Evolutionary conservation across 179 eudicot genomes (phyloP).

Genomic region (Spinacia oleracea): DNA sequence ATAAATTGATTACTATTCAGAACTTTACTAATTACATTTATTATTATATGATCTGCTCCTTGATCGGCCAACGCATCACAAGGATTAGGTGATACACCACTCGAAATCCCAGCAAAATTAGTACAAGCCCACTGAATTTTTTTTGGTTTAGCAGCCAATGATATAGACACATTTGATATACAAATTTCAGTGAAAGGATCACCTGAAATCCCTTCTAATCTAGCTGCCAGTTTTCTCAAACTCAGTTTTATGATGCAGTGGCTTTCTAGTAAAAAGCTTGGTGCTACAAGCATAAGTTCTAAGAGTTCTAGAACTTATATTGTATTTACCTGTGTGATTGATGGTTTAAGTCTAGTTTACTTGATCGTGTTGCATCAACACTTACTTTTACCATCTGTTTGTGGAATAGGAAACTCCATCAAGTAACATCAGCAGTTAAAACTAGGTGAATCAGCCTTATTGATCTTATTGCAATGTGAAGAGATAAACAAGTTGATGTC

Average conservation of each 20-base stretch:
- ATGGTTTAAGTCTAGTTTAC: too few relatives aligned
- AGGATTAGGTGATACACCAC: constrained; percentile 60
- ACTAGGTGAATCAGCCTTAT: constrained; percentile 82
- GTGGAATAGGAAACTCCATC: too few relatives aligned
- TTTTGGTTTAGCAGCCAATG: constrained; percentile 48
- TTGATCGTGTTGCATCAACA: too few relatives aligned
- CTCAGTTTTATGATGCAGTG: constrained; percentile 51
- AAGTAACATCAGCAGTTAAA: too few relatives aligned
- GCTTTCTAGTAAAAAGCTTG: constrained; percentile 79
- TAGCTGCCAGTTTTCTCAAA: constrained; percentile 48
- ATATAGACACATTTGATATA: constrained; percentile 69
- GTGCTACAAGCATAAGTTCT: too few relatives aligned
- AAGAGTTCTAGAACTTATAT: too few relatives aligned
- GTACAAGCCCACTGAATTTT: constrained; percentile 74
- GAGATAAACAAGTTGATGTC: constrained; percentile 54
- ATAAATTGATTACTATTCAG: too few relatives aligned
- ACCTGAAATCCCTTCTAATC: constrained; percentile 65
- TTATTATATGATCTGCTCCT: constrained; percentile 29
- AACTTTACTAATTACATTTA: too few relatives aligned
- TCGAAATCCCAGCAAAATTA: constrained; percentile 60
- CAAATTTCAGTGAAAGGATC: constrained; percentile 78
- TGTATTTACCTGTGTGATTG: too few relatives aligned
- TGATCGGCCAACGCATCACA: constrained; percentile 53
- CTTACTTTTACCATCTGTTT: too few relatives aligned
- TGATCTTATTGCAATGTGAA: constrained; percentile 81